Base-by-base conservation (phyloP, 1,139 yeast species). In the Zygosaccharomyces sapae region DNA sequence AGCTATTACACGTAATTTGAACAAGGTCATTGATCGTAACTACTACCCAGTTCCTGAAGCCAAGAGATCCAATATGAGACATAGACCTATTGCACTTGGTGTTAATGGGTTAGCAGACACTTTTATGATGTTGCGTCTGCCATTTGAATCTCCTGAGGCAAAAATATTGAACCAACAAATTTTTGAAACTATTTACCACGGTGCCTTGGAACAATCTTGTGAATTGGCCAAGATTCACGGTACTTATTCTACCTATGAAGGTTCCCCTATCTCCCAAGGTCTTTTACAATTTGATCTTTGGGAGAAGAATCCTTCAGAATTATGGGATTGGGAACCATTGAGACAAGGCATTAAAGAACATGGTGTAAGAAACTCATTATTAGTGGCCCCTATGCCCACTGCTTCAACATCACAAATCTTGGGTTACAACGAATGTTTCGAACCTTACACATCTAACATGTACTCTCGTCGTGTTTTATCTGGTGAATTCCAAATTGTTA, bases 351-450 rank as follows among this genome's bases (percentile, higher is more conserved):
- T 87, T 58, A 72, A 73, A 52, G 70, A 72, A 60, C 70, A 79
- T 62, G 96, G 96, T 44, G 57, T 87, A 50, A 74, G 96, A 62
- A 87, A 87, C 74, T 87, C 96, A n/a, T 71, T 87, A 58, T 72
- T 88, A 47, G 86, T 86, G 47, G 96, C 95, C 2, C 95, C 95
- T 41, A 87, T 87, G 96, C 96, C 96, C 38, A 87, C 96, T 27
- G 96, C 96, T 1, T 86, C 95, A 2, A 87, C 96, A 1, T 88
- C 96, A 13, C 95, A 87, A 70, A 87, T 87, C 52, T 74, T 87
- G 54, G 96, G 96, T 38, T 83, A 79, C 73, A 88, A 84, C 62
- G 96, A 87, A 68, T 87, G 96, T 67, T 87, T 87, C 68, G 96
- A 87, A 69, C 96, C 96, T 22, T 83, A 82, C 68, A 86, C 96